Evolutionary conservation across 306 rosid genomes (phyloP).

Genomic region (Gastrolobium villosum): DNA sequence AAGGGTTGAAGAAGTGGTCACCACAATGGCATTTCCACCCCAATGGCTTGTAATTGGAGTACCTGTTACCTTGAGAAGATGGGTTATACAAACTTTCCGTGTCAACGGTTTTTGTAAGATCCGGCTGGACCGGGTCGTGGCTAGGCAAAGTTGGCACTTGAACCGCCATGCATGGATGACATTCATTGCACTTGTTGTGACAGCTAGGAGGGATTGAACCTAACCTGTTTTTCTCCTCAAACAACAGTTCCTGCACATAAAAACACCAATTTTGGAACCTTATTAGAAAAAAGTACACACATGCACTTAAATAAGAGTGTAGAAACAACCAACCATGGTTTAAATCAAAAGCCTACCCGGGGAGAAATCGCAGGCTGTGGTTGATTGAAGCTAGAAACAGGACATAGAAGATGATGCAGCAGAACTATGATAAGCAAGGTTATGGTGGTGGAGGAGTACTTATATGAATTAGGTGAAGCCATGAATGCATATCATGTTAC

Average conservation of each 20-base stretch:
- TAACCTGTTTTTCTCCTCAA: slow-evolving; percentile 77
- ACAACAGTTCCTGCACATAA: slow-evolving; percentile 62
- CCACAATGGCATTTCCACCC: slow-evolving; percentile 97
- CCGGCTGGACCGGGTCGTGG: slow-evolving; percentile 52
- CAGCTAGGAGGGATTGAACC: slow-evolving; percentile 98
- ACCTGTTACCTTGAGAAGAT: slow-evolving; percentile 64
- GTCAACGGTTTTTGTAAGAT: slow-evolving; percentile 45
- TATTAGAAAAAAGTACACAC: not conserved
- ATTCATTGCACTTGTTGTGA: slow-evolving; percentile 90
- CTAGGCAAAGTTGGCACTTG: slow-evolving; percentile 78
- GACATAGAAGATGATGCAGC: slow-evolving; percentile 51
- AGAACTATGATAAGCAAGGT: slow-evolving; percentile 53
- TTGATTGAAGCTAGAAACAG: slow-evolving; percentile 52
- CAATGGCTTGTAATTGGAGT: slow-evolving; percentile 95
- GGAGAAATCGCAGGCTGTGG: slow-evolving; percentile 54
- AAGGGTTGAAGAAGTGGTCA: slow-evolving; percentile 85
- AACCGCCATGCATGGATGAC: slow-evolving; percentile 98
- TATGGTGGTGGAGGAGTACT: slow-evolving; percentile 43
- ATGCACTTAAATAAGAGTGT: not conserved
- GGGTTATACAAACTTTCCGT: slow-evolving; percentile 50
- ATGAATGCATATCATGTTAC: slow-evolving; percentile 52
- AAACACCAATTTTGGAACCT: slow-evolving; percentile 3
- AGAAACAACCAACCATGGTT: not conserved
- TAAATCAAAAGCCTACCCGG: slow-evolving; percentile 52
- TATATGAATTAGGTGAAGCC: slow-evolving; percentile 54